These are phyloP conservation scores for Quercus wislizeni DNA, from an alignment of 306 rosid genomes.

Conservation along the genomic window DNA sequence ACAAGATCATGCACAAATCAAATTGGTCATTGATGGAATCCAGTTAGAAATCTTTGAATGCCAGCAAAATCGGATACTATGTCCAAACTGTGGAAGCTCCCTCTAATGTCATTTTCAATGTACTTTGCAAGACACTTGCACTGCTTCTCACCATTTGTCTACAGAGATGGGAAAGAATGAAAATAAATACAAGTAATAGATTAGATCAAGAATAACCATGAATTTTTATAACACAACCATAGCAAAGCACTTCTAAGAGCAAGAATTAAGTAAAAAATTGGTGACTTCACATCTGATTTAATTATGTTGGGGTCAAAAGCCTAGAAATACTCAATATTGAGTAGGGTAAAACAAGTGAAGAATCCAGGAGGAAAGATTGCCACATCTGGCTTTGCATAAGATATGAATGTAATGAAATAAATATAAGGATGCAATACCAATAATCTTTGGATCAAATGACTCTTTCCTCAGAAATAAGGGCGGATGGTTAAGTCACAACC, in stretches of 20 bases:
- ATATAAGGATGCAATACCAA: not conserved
- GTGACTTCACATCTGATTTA: not conserved
- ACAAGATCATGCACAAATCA: constrained; percentile 1
- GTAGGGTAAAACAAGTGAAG: no score
- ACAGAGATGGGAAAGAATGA: constrained; percentile 21
- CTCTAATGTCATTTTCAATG: constrained; percentile 49
- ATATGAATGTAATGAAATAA: not conserved
- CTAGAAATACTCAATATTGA: no score
- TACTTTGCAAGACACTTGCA: constrained; percentile 60
- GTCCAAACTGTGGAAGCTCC: constrained; percentile 50
- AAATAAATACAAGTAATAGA: constrained; percentile 18
- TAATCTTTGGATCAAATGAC: not conserved
- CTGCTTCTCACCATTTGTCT: constrained; percentile 90
- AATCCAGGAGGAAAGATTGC: no score
- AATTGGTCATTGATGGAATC: constrained; percentile 43
- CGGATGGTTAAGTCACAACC: no score
- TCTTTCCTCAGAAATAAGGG: not conserved
- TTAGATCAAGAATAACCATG: not conserved
- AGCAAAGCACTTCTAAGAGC: no score
- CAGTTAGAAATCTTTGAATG: constrained; percentile 68
- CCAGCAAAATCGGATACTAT: constrained; percentile 66
- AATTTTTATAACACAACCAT: not conserved
- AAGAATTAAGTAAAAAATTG: not conserved
- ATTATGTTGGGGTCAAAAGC: not conserved
- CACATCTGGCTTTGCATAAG: not conserved